Evolutionary conservation across 148 eudicot genomes (phyloP).

Genomic region (Rhododendron henanense): DNA sequence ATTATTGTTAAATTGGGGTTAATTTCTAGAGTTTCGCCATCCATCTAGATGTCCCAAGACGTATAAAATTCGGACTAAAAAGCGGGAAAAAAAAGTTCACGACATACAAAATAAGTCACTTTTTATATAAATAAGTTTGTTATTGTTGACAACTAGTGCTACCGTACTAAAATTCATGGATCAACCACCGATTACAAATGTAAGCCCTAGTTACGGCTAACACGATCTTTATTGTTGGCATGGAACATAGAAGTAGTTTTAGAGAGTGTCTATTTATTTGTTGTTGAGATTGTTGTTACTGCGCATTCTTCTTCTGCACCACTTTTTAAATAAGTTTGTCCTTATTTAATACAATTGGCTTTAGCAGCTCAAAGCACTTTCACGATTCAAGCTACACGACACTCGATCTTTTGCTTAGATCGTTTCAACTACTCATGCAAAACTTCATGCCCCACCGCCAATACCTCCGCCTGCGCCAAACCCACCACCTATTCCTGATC

Average conservation of each 20-base stretch:
- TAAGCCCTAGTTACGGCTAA: not conserved
- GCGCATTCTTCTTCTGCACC: no score
- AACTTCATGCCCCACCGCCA: not conserved
- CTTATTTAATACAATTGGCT: not conserved
- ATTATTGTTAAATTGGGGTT: no score
- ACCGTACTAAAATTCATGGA: no score
- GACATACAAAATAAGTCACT: not conserved
- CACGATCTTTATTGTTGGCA: not conserved
- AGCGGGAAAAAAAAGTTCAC: not conserved
- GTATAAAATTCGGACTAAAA: not conserved
- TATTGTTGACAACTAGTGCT: no score
- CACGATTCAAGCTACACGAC: not conserved
- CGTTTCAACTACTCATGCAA: not conserved
- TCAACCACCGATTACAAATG: no score
- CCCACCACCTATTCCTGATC: not conserved
- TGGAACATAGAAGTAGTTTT: not conserved
- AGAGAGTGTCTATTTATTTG: no score
- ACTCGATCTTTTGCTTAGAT: not conserved
- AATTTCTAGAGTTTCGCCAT: not conserved
- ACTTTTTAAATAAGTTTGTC: no score
- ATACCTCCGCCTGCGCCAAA: not conserved
- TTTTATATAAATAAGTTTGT: no score
- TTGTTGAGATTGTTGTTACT: no score
- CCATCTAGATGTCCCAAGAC: not conserved
- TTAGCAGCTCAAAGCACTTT: not conserved